Conservation (phyloP, 164 flowering plant genomes). For the Kalanchoe fedtschenkoi region DNA sequence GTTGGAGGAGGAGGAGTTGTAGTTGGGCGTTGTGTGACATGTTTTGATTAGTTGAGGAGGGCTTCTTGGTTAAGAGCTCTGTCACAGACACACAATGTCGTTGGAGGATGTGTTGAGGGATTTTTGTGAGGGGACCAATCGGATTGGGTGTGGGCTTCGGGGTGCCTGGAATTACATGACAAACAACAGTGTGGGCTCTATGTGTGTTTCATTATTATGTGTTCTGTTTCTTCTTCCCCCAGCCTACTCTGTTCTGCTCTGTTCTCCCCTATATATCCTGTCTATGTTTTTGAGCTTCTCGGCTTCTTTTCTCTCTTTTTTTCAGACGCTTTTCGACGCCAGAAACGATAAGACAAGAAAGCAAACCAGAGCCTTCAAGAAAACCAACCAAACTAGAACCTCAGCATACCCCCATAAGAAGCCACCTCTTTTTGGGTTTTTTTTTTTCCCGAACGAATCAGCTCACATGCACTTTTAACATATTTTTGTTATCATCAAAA, state of each 20-base stretch:
- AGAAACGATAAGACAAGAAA: conserved; percentile 1
- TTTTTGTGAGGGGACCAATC: conserved; percentile 4
- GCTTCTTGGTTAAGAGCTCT: not conserved
- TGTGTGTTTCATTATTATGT: not conserved
- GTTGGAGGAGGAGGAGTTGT: no score
- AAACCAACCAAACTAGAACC: not conserved
- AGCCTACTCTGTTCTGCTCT: no score
- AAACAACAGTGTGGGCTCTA: conserved; percentile 1
- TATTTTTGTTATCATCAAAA: no score
- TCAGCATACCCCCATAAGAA: no score
- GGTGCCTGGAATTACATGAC: not conserved
- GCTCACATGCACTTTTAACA: no score
- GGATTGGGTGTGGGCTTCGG: not conserved
- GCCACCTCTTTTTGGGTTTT: no score
- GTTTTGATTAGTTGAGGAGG: not conserved
- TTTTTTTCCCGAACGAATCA: no score
- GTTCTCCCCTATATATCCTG: no score
- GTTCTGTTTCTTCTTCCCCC: not conserved
- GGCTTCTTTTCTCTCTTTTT: not conserved
- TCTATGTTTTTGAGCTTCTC: no score
- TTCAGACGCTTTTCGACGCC: not conserved
- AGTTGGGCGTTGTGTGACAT: no score
- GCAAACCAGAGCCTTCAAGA: not conserved
- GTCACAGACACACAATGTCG: not conserved
- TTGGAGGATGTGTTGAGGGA: conserved; percentile 2